Percentiles rank a stretch among this genome's conserved stretches.
Conservation (phyloP, 495 filamentous ascomycete genomes). For the Aspergillus olivimuriae region DNA sequence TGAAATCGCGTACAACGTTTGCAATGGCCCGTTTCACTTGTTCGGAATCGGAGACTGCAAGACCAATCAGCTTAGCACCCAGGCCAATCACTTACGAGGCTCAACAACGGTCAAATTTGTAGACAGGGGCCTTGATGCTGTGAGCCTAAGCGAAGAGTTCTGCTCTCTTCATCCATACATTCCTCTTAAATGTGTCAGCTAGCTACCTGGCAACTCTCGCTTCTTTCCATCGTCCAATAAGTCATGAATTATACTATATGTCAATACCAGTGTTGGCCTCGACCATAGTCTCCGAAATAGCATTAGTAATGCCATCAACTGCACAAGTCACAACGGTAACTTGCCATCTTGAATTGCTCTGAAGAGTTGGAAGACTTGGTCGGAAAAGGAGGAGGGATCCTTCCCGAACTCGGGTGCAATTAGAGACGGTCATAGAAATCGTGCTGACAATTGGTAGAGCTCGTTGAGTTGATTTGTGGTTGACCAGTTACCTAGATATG, state of each 20-base stretch:
- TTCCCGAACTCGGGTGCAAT: background rate
- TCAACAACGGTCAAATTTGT: background rate
- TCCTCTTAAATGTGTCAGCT: background rate
- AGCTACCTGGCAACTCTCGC: background rate
- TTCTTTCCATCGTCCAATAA: background rate
- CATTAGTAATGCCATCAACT: slow-evolving; percentile 23
- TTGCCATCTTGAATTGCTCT: slow-evolving; percentile 43
- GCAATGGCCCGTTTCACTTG: slow-evolving; percentile 14
- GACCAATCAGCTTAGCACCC: background rate
- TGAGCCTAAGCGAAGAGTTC: background rate
- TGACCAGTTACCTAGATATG: no score
- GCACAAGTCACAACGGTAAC: slow-evolving; percentile 55
- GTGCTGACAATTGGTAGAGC: no score
- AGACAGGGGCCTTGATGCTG: background rate
- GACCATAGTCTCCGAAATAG: background rate
- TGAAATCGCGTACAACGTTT: slow-evolving; percentile 37
- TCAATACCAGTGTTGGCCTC: slow-evolving; percentile 2
- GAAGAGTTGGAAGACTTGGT: slow-evolving; percentile 1
- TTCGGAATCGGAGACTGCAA: background rate
- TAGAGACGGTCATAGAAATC: slow-evolving; percentile 1
- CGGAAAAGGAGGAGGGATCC: slow-evolving; percentile 3
- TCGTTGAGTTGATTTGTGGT: no score
- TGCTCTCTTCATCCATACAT: background rate
- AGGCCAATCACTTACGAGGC: background rate
- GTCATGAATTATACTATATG: background rate